Evolutionary conservation across 108 stramenopile species (phyloP), one percentile per base, ranked within the genome.

Genomic region (Fragilariopsis cylindrus): DNA sequence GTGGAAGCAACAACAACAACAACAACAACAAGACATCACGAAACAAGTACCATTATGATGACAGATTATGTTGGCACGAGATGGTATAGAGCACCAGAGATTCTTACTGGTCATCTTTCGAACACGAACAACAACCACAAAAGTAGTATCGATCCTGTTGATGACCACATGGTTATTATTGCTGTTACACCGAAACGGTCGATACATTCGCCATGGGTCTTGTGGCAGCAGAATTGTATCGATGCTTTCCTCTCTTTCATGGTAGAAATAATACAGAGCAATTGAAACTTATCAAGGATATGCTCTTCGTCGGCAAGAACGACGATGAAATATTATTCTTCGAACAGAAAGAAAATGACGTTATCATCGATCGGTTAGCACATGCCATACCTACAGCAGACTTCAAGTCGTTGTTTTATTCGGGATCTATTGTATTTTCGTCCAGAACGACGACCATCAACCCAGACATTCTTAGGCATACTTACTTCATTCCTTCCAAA

Each of bases 61-160:
- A 99, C 98, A 6, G 87, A 89, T 56, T 99, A 98, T 79, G 97
- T 99, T 9, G 88, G 90, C 11, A 98, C 98, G 2, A 77, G 97
- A 21, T 99, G 98, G 98, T 99, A 99, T 84, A 88, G 98, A 18
- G 96, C 96, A 49, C 98, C 98, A 1, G 99, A 99, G 73, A 83
- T 99, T 0, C 83, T 99, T 42, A 73, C 97, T 49, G 66, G 42
- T 15, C 16, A 55, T 46, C 80, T 85, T 2, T 5, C 44, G 63
- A 77, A 82, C 40, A 75, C 82, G 3, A 47, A 62, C 18, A 4
- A 11, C 19, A 30, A 8, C 9, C 16, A 60, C 0, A 40, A 40
- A 11, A 21, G 15, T 15, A 40, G 21, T 21, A 60, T 30, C 58
- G 41, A 60, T 9, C 4, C 4, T 9, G 19, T 7, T 30, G 58